phyloP scores from a whole-genome alignment of 495 filamentous ascomycete species.

The Platismatia glauca region DNA sequence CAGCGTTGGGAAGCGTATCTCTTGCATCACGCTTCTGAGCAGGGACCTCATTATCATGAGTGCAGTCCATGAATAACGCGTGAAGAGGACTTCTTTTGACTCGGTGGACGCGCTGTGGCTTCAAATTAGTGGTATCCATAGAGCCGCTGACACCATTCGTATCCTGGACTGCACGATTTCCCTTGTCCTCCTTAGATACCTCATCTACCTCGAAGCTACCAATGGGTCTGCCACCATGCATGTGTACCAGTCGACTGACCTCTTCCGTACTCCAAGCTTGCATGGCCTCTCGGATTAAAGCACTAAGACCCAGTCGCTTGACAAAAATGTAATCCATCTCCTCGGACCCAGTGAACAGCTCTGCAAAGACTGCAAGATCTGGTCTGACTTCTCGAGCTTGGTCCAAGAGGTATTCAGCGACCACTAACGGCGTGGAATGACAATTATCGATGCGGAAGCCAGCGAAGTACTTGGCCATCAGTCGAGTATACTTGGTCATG shows the following conservation, averaged over 20 bases:
- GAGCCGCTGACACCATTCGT: conserved; percentile 30
- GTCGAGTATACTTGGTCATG: conserved; percentile 83
- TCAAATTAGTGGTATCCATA: conserved; percentile 26
- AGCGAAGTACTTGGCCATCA: conserved; percentile 92
- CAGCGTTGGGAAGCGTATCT: conserved; percentile 93
- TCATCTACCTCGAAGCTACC: conserved; percentile 87
- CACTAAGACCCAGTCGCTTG: conserved; percentile 79
- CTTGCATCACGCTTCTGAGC: conserved; percentile 91
- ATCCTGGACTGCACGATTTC: conserved; percentile 45
- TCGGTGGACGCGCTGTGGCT: conserved; percentile 53
- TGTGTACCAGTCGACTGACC: conserved; percentile 83
- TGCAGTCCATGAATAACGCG: conserved; percentile 98
- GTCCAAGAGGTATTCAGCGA: conserved; percentile 90
- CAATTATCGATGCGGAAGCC: conserved; percentile 98
- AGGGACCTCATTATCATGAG: conserved; percentile 95
- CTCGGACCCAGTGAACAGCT: conserved; percentile 94
- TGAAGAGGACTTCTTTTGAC: conserved; percentile 79
- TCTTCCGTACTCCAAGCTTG: conserved; percentile 94
- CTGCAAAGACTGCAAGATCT: conserved; percentile 84
- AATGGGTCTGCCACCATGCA: conserved; percentile 87
- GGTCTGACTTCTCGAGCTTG: conserved; percentile 81
- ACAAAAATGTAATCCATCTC: conserved; percentile 94
- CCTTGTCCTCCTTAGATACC: conserved; percentile 76
- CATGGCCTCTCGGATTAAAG: conserved; percentile 94
- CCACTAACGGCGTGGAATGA: conserved; percentile 88